Base-by-base conservation (phyloP, 139 green algal genomes). In the Chlamydomonas sphaeroides region DNA sequence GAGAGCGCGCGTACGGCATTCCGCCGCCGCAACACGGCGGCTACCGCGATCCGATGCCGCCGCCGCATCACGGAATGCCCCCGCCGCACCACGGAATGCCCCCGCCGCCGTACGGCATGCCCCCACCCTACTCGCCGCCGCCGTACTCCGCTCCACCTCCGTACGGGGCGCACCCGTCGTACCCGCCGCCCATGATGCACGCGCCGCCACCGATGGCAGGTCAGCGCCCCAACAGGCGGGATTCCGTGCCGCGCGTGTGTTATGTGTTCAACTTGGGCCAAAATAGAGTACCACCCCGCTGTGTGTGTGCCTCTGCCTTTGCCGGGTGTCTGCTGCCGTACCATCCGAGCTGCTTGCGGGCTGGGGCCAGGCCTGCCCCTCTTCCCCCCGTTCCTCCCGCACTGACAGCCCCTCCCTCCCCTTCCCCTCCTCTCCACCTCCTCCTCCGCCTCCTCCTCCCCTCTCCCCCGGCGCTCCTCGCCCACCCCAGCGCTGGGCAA, bases 71-170 rank as follows among this genome's bases (percentile, higher is more conserved):
- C 49, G 65, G 45, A 38, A 45, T 62, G 23, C 67, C 79, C 36
- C 79, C 79, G 53, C 69, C 79, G 36, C 76, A 63, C 42, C 49
- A 76, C 49, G 28, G 49, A 30, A 56, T 38, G 28, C 78, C 49
- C n/a, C 78, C 78, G 38, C 78, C 78, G 30, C 62, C 80, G 63
- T 75, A 80, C 49, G 70, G 80, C 61, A 76, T 68, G 42, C 68
- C 70, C 23, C 80, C 80, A 30, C 80, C 80, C 25, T 86, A 80
- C 48, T 62, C 70, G 35, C 80, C 80, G 6, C 74, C 74, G 36
- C 57, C 42, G 28, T 62, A 62, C 70, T 28, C 17, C 38, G 74
- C 59, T 23, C 80, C 68, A 56, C 51, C 68, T 33, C 79, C 68
- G 25, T 79, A 74, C 35, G 51, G 68, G 7, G 41, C 48, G 33